These are phyloP conservation scores for Stenocarpella maydis DNA, from an alignment of 2,329 filamentous ascomycete species.

Conservation along the genomic window DNA sequence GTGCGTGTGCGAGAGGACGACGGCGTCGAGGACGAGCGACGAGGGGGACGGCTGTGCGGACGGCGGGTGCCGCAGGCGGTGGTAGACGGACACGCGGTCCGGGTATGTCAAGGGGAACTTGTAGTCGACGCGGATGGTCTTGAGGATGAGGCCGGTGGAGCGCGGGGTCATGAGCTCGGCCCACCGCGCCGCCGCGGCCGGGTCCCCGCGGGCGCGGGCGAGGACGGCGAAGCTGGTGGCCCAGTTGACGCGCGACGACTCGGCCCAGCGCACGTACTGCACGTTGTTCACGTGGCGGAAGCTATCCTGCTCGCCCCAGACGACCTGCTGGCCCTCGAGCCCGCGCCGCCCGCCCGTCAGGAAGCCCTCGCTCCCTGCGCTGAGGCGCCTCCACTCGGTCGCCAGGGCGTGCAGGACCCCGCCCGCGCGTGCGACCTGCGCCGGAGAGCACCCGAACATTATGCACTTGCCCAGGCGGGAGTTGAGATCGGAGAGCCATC, in stretches of 20 bases:
- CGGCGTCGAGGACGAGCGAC: conserved; percentile 66
- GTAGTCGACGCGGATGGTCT: conserved; percentile 82
- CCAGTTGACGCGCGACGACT: conserved; percentile 83
- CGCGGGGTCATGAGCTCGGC: conserved; percentile 71
- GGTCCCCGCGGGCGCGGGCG: conserved; percentile 62
- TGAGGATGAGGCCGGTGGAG: conserved; percentile 77
- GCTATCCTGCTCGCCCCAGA: conserved; percentile 86
- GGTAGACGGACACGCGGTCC: conserved; percentile 83
- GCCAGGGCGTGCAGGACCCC: conserved; percentile 67
- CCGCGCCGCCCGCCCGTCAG: conserved; percentile 70
- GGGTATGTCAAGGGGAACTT: conserved; percentile 87
- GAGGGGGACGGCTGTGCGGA: conserved; percentile 50
- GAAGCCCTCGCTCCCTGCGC: conserved; percentile 80
- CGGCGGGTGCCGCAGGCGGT: conserved; percentile 72
- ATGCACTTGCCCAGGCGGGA: conserved; percentile 77
- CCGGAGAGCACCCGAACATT: conserved; percentile 71
- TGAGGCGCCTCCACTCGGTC: conserved; percentile 73
- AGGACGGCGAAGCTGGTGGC: conserved; percentile 71
- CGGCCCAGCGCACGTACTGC: conserved; percentile 83
- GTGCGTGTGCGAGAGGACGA: conserved; percentile 79
- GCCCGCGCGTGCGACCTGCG: conserved; percentile 66
- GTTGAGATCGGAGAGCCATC: conserved; percentile 77
- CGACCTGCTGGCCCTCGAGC: conserved; percentile 71
- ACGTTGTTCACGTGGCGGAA: conserved; percentile 86
- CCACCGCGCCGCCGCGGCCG: conserved; percentile 70